Evolutionary conservation across 495 filamentous ascomycete genomes (phyloP), one percentile per base, ranked within the genome.

Genomic region (Lasiosphaeria miniovina): DNA sequence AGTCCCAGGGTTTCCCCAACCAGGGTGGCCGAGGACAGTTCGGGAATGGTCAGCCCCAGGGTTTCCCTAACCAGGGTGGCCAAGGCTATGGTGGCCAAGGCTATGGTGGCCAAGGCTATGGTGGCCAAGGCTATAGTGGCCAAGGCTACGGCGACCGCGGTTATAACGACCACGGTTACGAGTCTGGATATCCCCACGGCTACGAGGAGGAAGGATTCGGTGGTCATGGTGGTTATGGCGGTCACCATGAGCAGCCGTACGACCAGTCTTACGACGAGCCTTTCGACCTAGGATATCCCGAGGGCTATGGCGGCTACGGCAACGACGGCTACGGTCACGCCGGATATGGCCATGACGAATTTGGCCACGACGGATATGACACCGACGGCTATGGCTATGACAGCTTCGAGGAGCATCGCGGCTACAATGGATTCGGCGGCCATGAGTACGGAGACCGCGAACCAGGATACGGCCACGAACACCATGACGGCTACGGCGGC

Each of bases 181-280:
- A 38, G 51, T 9, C 49, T 7, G 51, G 36, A 7, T 45, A 45
- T n/a, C 38, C 31, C 41, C 7, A 55, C 38, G 43, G 33, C 49
- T 10, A 10, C 10, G 41, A 10, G 24, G 24, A 24, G 24, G 41
- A n/a, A 10, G 41, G 41, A 10, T n/a, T 10, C n/a, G 55, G 40
- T 51, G 58, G 54, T 40, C 6, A 60, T 17, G 54, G 40, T n/a
- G 57, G 50, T 46, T 49, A 61, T 34, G 49, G 49, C 36, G 57
- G 45, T 64, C 41, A 57, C 38, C 8, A 12, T 24, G 24, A 24
- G 24, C 24, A 24, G 24, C 24, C 24, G 24, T 24, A 24, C 24
- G 24, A 24, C 24, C 24, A 24, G 24, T 24, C 24, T 24, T 24
- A 41, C 12, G 43, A 9, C 43, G 15, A 46, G 8, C 6, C 12